Evolutionary conservation across 805 yeast genomes (phyloP).

Genomic region (Lachancea sp.): DNA sequence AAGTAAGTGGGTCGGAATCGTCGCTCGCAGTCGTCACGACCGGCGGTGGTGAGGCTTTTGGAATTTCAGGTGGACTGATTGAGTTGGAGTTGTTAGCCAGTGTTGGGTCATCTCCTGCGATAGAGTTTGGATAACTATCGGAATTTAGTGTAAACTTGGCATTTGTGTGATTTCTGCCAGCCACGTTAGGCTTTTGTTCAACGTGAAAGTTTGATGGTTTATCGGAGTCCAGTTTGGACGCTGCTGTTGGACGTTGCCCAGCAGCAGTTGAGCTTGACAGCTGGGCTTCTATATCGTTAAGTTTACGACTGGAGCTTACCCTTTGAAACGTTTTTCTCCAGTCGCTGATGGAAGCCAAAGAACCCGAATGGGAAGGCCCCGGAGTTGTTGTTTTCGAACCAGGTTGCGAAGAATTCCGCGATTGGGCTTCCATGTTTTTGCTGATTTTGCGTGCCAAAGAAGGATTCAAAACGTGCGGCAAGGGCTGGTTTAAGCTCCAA

Average conservation of each 20-base stretch:
- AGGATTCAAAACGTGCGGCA: conserved; percentile 16
- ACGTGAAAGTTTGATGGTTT: background rate
- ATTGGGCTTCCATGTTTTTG: conserved; percentile 12
- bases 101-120: conserved; percentile 4
- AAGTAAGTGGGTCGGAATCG: conserved; percentile 8
- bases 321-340: conserved; percentile 13
- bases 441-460: conserved; percentile 12
- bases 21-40: background rate
- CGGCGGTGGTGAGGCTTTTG: background rate
- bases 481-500: conserved; percentile 19
- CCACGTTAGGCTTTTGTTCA: background rate
- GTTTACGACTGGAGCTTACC: conserved; percentile 10
- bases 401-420: conserved; percentile 13
- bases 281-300: conserved; percentile 15
- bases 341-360: conserved; percentile 14
- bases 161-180: conserved; percentile 1
- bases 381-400: conserved; percentile 9
- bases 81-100: background rate
- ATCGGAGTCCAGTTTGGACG: background rate
- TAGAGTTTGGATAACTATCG: conserved; percentile 13
- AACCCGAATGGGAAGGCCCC: conserved; percentile 11
- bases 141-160: conserved; percentile 13
- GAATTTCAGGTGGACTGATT: background rate
- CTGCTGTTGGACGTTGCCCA: conserved; percentile 1
- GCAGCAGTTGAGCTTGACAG: background rate